Evolutionary conservation across 106 monocot genomes (phyloP), one percentile per base, ranked within the genome.

Genomic region (Dioscorea dumetorum): DNA sequence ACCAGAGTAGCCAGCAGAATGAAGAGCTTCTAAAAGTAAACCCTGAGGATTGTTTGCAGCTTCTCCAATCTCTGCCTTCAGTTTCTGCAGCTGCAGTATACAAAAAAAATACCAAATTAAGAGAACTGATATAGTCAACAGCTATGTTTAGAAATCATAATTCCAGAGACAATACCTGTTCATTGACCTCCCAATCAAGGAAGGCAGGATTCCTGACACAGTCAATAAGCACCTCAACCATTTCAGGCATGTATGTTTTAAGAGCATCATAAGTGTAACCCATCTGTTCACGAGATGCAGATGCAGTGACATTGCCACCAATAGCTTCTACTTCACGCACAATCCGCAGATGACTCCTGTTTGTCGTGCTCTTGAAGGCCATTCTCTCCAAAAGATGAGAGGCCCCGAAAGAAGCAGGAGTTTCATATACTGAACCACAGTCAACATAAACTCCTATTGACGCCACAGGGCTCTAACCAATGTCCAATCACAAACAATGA

Each of bases 111-210:
- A 11, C 19, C 54, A 54, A 54, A 54, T 5, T 54, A 54, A 19
- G 4, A 5, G 15, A 54, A 54, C 15, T 54, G 15, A 13, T 2
- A 8, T 15, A 15, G 5, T 19, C 54, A 54, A 16, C 54, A 54
- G 41, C 41, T 41, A 10, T 41, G 10, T 10, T 41, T 41, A 23
- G 57, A 65, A 54, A 22, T n/a, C 51, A 33, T 22, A 57, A 8
- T 69, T 23, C 21, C 4, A 50, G 12, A 58, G 21, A 52, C 13
- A n/a, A 50, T 77, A 92, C 91, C 88, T 88, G 82, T 50, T 92
- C 91, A 68, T 88, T 92, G 53, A 92, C 85, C 60, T 92, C 91
- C 91, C 91, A 92, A 66, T 88, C 91, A 59, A 92, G 78, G 67
- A 88, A 92, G 73, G 48, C 77, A 49, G 85, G 77, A 66, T 92